Base-by-base conservation (phyloP, 2,329 filamentous ascomycete species). In the Fusarium penzigii region DNA sequence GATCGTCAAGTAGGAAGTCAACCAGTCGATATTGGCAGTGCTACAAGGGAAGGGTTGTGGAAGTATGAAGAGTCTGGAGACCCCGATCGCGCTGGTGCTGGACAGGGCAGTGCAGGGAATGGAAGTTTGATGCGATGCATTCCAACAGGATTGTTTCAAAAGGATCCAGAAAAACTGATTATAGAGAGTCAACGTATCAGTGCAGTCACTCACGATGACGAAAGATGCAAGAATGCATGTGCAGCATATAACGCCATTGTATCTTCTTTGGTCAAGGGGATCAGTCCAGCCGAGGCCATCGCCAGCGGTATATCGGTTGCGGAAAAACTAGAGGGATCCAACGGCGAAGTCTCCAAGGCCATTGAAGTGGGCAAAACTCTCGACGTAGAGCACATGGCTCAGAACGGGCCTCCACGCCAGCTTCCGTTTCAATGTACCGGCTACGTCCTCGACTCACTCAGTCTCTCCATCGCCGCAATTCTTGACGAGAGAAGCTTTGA, bases 121-220 rank as follows among this genome's bases (percentile, higher is more conserved):
- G 76, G 77, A 5, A 75, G 71, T 36, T 57, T 79, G 53, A 79
- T 79, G 77, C 68, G 77, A 4, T 79, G 77, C 53, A 65, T 79
- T 1, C 71, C 77, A 0, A 78, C 75, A 1, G 76, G 65, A 0
- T 57, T 78, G 13, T 77, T 79, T 46, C 66, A 68, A 29, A 17
- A 13, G 0, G 65, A 70, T 11, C 46, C 44, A 2, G 57, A 64
- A 1, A 62, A 52, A 25, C 17, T 71, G 6, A 44, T 72, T 5
- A 40, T 42, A 1, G 71, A 76, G 44, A 71, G 69, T 42, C 47
- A 68, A 8, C 65, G 65, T 5, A 71, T 77, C 49, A 75, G 72
- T 44, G 67, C 64, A 14, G 62, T 77, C 32, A 76, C 73, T 0
- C 73, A 76, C 50, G 58, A 74, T 47, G 73, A 76, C 48, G 17